Evolutionary conservation across 2,329 filamentous ascomycete species (phyloP).

Genomic region (Grosmannia huntii): DNA sequence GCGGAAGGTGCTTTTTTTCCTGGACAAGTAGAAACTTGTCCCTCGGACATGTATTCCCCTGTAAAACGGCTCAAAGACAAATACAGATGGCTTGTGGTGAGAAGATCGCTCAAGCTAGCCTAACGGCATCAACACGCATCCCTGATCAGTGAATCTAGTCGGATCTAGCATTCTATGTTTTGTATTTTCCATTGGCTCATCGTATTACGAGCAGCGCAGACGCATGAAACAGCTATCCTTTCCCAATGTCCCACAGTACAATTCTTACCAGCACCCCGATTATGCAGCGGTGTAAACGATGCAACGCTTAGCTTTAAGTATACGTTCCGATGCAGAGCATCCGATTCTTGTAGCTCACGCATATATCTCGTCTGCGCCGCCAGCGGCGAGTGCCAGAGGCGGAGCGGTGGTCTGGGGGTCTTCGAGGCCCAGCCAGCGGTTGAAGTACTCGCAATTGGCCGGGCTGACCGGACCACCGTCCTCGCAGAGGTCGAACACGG

Average conservation of each 20-base stretch:
- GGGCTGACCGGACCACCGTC: constrained; percentile 85
- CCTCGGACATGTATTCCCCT: background rate
- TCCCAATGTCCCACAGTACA: background rate
- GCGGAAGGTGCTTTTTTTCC: background rate
- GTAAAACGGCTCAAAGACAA: background rate
- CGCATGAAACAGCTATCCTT: background rate
- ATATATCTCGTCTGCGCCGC: background rate
- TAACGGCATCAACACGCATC: background rate
- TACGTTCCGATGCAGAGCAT: background rate
- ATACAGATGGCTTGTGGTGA: background rate
- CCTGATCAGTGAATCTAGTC: background rate
- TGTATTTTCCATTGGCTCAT: background rate
- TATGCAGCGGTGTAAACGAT: background rate
- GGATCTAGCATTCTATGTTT: background rate
- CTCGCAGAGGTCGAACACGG: constrained; percentile 84
- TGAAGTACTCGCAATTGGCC: constrained; percentile 82
- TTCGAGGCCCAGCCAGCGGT: constrained; percentile 58
- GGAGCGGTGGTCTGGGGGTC: constrained; percentile 11
- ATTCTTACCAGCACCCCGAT: background rate
- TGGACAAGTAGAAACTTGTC: background rate
- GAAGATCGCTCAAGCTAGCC: background rate
- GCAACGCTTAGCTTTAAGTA: background rate
- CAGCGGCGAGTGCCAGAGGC: background rate
- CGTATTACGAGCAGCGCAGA: background rate
- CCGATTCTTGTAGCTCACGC: background rate